Percentiles rank a stretch among this genome's conserved stretches.
These are phyloP conservation scores for Penicillium hesseltinei DNA, from an alignment of 2,329 filamentous ascomycete species.

Conservation along the genomic window DNA sequence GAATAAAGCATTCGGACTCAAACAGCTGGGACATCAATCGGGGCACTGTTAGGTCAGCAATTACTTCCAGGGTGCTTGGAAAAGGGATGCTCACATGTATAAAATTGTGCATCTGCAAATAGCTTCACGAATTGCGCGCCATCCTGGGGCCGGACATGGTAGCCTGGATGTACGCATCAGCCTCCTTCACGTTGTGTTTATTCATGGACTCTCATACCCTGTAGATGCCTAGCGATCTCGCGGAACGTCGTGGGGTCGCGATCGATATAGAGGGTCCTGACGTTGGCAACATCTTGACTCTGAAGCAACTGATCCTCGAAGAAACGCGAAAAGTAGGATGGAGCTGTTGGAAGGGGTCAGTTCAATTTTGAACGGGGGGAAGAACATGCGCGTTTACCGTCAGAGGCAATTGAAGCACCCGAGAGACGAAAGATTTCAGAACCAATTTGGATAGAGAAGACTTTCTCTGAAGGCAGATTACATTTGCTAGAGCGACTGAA, in stretches of 20 bases:
- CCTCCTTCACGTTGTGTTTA: neutral
- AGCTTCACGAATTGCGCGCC: constrained; percentile 85
- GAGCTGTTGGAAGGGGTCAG: constrained; percentile 64
- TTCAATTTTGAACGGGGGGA: constrained; percentile 18
- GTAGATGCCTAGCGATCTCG: constrained; percentile 85
- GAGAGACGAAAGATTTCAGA: constrained; percentile 67
- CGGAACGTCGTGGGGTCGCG: constrained; percentile 84
- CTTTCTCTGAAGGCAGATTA: constrained; percentile 56
- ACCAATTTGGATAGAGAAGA: constrained; percentile 70
- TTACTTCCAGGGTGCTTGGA: neutral
- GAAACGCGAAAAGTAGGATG: constrained; percentile 94
- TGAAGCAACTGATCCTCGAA: constrained; percentile 77
- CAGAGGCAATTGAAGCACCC: constrained; percentile 67
- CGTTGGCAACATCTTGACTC: constrained; percentile 52
- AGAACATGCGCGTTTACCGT: constrained; percentile 55
- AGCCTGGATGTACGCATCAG: constrained; percentile 51
- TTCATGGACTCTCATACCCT: constrained; percentile 50
- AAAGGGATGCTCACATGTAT: constrained; percentile 62
- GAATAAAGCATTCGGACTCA: constrained; percentile 87
- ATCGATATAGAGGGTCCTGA: constrained; percentile 91
- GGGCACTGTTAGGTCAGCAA: constrained; percentile 60
- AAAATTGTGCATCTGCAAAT: constrained; percentile 94
- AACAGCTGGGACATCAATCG: constrained; percentile 87
- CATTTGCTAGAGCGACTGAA: constrained; percentile 9
- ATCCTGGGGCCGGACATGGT: constrained; percentile 78